Conservation (phyloP, 108 stramenopile genomes). For the Cyclotella choctawhatcheeana region DNA sequence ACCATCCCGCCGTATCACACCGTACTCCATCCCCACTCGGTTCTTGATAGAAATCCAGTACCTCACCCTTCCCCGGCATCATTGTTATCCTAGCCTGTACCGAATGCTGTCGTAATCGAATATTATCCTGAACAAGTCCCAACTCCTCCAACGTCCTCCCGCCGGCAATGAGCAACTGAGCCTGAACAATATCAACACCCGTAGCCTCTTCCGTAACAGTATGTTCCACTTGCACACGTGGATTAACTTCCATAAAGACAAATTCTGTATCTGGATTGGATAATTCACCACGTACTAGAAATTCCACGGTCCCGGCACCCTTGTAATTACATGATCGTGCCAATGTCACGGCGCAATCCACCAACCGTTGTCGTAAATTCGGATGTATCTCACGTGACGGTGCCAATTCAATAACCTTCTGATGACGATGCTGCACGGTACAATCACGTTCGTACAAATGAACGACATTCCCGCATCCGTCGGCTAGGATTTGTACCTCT, state of each 20-base stretch:
- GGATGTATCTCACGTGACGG: conserved; percentile 61
- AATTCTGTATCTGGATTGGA: conserved; percentile 56
- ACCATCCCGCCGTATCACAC: conserved; percentile 62
- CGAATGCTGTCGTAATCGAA: conserved; percentile 57
- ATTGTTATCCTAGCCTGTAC: conserved; percentile 85
- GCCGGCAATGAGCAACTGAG: conserved; percentile 78
- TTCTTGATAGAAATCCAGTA: conserved; percentile 57
- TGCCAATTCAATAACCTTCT: conserved; percentile 97
- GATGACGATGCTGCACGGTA: conserved; percentile 96
- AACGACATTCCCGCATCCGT: conserved; percentile 70
- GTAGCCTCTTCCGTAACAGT: conserved; percentile 90
- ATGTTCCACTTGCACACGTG: conserved; percentile 89
- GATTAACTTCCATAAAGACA: conserved; percentile 93
- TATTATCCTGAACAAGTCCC: conserved; percentile 49
- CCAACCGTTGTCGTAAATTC: conserved; percentile 59
- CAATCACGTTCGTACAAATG: conserved; percentile 97
- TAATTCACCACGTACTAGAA: conserved; percentile 74
- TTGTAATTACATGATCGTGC: conserved; percentile 78
- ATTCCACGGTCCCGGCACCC: conserved; percentile 92
- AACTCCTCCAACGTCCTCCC: conserved; percentile 79
- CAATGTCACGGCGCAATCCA: conserved; percentile 76
- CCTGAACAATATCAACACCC: conserved; percentile 84
- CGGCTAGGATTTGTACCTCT: conserved; percentile 94
- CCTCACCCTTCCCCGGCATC: conserved; percentile 68
- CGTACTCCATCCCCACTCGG: conserved; percentile 73